Base-by-base conservation (phyloP, 106 monocot species). In the Dactylorhiza incarnata region DNA sequence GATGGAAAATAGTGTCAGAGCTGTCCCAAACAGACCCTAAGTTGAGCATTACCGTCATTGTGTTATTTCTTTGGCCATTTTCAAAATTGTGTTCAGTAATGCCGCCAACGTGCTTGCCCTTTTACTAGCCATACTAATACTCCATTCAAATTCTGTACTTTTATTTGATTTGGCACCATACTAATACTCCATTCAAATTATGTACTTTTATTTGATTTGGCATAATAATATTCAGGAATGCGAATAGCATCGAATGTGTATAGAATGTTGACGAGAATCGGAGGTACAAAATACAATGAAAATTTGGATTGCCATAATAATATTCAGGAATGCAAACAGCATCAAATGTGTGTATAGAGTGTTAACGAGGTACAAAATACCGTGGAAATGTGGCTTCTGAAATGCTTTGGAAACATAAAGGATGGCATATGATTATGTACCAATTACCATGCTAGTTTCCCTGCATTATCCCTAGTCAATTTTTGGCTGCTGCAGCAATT, bases 401-500 rank as follows among this genome's bases (percentile, higher is more conserved):
- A 16, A 16, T 16, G n/a, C 14, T 17, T 54, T 54, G 54, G 17
- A 16, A 54, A 52, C 13, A 54, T 54, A 16, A 5, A 16, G 54
- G n/a, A 24, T 20, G 23, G 23, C 6, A 10, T 6, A 23, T 23
- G 22, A 1, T 63, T 63, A 63, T 63, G 29, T 52, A 52, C 19
- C n/a, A 17, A 16, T 14, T 48, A 71, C 45, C 46, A 71, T 71
- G 10, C 47, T 71, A 13, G 71, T 71, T 24, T 46, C 15, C 71
- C 48, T 48, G 48, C 71, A n/a, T 46, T 23, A 72, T 72, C 49
- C 23, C 5, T 48, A 9, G 3, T 23, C 23, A 49, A 4, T 12
- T 81, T 75, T 81, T 83, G 51, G 24, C 47, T 79, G 37, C 77
- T 25, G 72, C 75, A 99, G 97, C 82, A 52, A 99, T 99, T 83